These are phyloP conservation scores for Aspergillus hancockii DNA, from an alignment of 495 filamentous ascomycete species.

Conservation along the genomic window DNA sequence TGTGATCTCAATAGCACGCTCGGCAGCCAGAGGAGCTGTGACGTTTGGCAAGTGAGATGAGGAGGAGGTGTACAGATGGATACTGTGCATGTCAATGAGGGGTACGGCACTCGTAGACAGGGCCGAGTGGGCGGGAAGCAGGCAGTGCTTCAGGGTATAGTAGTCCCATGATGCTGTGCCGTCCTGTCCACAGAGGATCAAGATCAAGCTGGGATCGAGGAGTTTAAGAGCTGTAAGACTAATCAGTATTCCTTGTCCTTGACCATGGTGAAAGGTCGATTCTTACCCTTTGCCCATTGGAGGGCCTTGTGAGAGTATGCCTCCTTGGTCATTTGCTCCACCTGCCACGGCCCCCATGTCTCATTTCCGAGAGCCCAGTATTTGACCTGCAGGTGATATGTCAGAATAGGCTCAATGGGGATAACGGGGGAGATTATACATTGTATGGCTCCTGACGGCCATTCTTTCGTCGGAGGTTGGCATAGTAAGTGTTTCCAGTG, in stretches of 20 bases:
- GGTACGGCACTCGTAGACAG: slow-evolving; percentile 51
- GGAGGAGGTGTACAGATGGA: slow-evolving; percentile 70
- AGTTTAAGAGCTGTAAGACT: slow-evolving; percentile 60
- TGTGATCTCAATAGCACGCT: slow-evolving; percentile 72
- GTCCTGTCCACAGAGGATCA: slow-evolving; percentile 73
- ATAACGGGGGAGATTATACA: slow-evolving; percentile 35
- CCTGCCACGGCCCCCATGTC: slow-evolving; percentile 77
- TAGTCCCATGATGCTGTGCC: slow-evolving; percentile 71
- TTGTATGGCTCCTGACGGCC: slow-evolving; percentile 72
- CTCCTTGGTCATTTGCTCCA: slow-evolving; percentile 71
- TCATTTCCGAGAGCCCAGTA: slow-evolving; percentile 76
- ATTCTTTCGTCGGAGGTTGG: slow-evolving; percentile 71
- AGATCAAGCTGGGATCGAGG: slow-evolving; percentile 62
- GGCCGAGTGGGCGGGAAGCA: slow-evolving; percentile 39
- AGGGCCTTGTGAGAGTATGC: slow-evolving; percentile 74
- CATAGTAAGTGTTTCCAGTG: slow-evolving; percentile 71
- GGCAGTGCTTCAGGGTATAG: slow-evolving; percentile 67
- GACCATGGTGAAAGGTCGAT: not conserved
- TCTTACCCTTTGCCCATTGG: slow-evolving; percentile 71
- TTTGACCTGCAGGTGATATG: slow-evolving; percentile 44
- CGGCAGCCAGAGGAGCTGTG: slow-evolving; percentile 67
- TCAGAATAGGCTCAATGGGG: slow-evolving; percentile 13
- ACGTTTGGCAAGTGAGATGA: slow-evolving; percentile 57
- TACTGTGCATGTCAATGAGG: slow-evolving; percentile 69
- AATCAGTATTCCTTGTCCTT: slow-evolving; percentile 1